Evolutionary conservation across 352 stramenopile genomes (phyloP).

Genomic region (Phytophthora brassicae): DNA sequence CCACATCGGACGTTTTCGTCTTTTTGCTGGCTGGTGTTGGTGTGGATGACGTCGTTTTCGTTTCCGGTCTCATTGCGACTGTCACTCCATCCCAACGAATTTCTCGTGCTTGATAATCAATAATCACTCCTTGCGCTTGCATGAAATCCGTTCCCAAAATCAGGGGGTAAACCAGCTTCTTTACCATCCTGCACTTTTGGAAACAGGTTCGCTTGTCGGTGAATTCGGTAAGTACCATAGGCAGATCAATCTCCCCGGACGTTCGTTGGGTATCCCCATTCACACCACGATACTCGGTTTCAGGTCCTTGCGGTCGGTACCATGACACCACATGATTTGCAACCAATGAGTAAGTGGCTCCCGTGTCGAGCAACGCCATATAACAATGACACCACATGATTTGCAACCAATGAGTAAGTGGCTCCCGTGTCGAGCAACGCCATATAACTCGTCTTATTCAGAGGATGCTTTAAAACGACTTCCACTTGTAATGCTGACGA

Average conservation of each 20-base stretch:
- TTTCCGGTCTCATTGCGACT: background rate
- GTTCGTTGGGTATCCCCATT: background rate
- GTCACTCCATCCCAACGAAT: background rate
- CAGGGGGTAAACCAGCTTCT: no score
- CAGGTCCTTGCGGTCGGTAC: background rate
- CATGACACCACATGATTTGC: no score
- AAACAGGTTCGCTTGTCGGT: background rate
- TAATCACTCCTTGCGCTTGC: no score
- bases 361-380: no score
- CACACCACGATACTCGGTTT: background rate
- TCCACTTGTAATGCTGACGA: no score
- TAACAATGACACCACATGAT: constrained; percentile 7
- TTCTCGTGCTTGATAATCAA: background rate
- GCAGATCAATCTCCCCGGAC: background rate
- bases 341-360: no score
- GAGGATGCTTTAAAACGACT: background rate
- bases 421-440: background rate
- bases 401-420: background rate
- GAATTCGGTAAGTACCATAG: background rate
- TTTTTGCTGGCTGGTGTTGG: background rate
- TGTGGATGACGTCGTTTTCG: no score
- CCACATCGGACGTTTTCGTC: background rate
- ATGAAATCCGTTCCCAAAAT: no score
- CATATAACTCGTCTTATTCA: background rate
- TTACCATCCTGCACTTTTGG: background rate